phyloP scores from a whole-genome alignment of 257 asterid species.

The Primulina tabacum region DNA sequence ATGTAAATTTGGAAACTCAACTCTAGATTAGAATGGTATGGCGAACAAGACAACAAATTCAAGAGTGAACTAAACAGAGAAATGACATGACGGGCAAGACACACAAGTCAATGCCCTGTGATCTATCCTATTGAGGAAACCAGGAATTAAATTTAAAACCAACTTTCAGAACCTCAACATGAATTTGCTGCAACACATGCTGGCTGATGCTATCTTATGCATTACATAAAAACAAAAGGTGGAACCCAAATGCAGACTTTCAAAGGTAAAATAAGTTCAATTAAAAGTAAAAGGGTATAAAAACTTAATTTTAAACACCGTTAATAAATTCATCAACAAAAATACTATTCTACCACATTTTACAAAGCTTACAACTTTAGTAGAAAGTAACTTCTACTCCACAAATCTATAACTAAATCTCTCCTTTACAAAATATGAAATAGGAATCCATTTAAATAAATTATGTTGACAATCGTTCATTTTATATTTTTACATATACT shows the following conservation, averaged over 20 bases:
- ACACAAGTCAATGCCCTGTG: not conserved
- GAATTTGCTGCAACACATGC: not conserved
- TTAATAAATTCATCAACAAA: not conserved
- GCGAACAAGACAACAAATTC: not conserved
- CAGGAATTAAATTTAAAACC: not conserved
- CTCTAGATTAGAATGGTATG: conserved; percentile 1
- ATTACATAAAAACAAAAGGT: not conserved
- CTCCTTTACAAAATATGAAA: not conserved
- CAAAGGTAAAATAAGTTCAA: not conserved
- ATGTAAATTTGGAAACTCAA: conserved; percentile 5
- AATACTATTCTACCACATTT: not conserved
- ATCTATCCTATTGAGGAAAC: not conserved
- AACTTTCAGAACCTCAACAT: not conserved
- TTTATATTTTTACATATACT: too few relatives aligned
- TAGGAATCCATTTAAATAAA: too few relatives aligned
- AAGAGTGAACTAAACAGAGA: not conserved
- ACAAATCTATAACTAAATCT: too few relatives aligned
- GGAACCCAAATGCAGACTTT: not conserved
- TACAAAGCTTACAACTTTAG: not conserved
- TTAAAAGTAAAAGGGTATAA: too few relatives aligned
- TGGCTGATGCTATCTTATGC: not conserved
- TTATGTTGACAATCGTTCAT: too few relatives aligned
- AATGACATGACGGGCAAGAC: not conserved
- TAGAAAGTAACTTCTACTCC: not conserved
- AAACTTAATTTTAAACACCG: not conserved